Conservation (phyloP, 2,329 filamentous ascomycete species). For the Xylaria hypoxylon region DNA sequence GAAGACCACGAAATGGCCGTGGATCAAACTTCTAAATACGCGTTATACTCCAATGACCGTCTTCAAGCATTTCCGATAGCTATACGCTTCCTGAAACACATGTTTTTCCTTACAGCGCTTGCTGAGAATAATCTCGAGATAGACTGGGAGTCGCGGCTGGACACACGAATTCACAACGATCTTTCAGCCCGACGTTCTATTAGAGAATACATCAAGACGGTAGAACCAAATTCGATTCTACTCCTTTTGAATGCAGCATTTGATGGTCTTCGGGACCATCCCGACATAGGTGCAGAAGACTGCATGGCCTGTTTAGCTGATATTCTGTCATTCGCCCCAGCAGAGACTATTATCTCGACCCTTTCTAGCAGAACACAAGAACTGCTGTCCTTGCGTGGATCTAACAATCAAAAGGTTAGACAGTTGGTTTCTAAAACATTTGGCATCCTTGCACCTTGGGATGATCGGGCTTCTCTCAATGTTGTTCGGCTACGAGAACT, state of each 20-base stretch:
- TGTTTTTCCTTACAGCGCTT: conserved; percentile 64
- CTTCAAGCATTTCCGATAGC: conserved; percentile 74
- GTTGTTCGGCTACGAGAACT: conserved; percentile 53
- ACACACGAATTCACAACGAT: conserved; percentile 77
- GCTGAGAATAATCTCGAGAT: conserved; percentile 71
- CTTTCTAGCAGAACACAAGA: conserved; percentile 62
- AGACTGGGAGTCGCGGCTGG: conserved; percentile 86
- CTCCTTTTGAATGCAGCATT: conserved; percentile 67
- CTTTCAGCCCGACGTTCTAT: conserved; percentile 71
- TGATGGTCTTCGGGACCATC: conserved; percentile 64
- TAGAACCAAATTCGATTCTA: conserved; percentile 55
- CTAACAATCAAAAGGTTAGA: conserved; percentile 78
- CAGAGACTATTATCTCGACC: conserved; percentile 45
- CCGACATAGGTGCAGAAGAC: conserved; percentile 52
- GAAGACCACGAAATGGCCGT: conserved; percentile 52
- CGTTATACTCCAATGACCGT: conserved; percentile 57
- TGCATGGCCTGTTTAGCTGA: conserved; percentile 47
- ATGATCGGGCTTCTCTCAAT: conserved; percentile 55
- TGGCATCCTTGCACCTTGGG: conserved; percentile 81
- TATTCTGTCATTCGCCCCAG: conserved; percentile 49
- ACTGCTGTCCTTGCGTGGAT: conserved; percentile 71
- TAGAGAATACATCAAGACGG: conserved; percentile 61
- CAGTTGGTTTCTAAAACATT: conserved; percentile 75
- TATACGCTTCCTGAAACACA: conserved; percentile 72
- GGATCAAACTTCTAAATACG: conserved; percentile 54